These are phyloP conservation scores for Saprolegnia parasitica DNA, from an alignment of 352 stramenopile genomes.

Conservation along the genomic window DNA sequence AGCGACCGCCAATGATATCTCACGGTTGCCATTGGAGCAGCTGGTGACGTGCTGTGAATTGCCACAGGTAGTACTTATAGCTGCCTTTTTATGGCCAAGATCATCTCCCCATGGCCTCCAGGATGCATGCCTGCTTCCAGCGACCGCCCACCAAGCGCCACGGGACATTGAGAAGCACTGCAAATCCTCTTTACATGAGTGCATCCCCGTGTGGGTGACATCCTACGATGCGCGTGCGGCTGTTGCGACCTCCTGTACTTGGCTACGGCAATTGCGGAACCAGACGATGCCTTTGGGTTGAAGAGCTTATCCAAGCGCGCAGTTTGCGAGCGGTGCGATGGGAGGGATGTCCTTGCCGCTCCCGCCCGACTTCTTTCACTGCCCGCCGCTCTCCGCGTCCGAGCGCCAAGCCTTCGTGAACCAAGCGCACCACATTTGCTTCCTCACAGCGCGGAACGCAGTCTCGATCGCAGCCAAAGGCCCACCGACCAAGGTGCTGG, in stretches of 20 bases:
- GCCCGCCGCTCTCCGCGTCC: conserved; percentile 50
- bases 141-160: too few relatives aligned
- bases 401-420: conserved; percentile 64
- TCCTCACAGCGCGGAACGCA: conserved; percentile 68
- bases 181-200: too few relatives aligned
- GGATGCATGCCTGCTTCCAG: too few relatives aligned
- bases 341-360: conserved; percentile 40
- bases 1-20: too few relatives aligned
- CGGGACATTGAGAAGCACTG: too few relatives aligned
- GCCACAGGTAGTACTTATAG: too few relatives aligned
- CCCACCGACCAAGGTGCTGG: background rate
- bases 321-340: background rate
- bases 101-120: too few relatives aligned
- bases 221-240: background rate
- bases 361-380: conserved; percentile 63
- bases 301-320: background rate
- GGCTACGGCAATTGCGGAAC: conserved; percentile 4
- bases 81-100: too few relatives aligned
- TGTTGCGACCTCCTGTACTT: background rate
- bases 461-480: conserved; percentile 7
- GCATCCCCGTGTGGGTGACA: too few relatives aligned
- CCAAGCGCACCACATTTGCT: conserved; percentile 68
- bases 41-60: too few relatives aligned
- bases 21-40: too few relatives aligned
- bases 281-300: background rate